A percentile compares a stretch with the other conserved stretches of the same genome.
phyloP scores from a whole-genome alignment of 352 stramenopile genomes.

The Globisporangium sylvaticum region DNA sequence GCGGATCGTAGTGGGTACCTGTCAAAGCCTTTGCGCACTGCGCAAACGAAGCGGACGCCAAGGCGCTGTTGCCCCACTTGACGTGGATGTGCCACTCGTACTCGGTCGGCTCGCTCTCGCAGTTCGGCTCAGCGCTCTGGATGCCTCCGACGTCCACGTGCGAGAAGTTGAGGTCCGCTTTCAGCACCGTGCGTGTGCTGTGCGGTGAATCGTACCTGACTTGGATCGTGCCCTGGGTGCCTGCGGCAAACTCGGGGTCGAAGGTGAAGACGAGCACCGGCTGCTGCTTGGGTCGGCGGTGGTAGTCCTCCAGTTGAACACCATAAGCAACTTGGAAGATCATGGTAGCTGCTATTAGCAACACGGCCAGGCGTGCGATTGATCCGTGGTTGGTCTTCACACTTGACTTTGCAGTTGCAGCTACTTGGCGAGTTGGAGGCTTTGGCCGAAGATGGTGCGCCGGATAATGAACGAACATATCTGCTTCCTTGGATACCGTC shows the following conservation, averaged over 20 bases:
- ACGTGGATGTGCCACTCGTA: conserved; percentile 63
- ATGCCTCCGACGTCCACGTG: conserved; percentile 26
- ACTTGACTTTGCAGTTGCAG: neutral
- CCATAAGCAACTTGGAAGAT: neutral
- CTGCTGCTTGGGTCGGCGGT: neutral
- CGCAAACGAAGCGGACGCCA: conserved; percentile 31
- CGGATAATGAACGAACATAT: neutral
- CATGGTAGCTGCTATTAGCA: neutral
- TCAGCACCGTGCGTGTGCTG: neutral
- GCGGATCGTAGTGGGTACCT: conserved; percentile 59
- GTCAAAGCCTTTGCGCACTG: conserved; percentile 34
- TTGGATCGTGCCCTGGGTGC: neutral
- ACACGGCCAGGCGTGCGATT: neutral
- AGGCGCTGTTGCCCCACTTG: conserved; percentile 30
- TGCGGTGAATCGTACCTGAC: neutral
- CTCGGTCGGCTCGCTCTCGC: conserved; percentile 25
- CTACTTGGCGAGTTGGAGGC: too few species aligned
- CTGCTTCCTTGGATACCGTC: neutral
- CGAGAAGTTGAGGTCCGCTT: neutral
- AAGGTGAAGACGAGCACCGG: neutral
- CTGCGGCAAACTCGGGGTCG: neutral
- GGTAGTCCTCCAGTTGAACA: neutral
- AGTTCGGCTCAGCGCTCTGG: conserved; percentile 36
- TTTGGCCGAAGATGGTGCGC: neutral
- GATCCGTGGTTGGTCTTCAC: neutral